Evolutionary conservation across 768 basidiomycete genomes (phyloP).

Genomic region (Boletus barrowsii): DNA sequence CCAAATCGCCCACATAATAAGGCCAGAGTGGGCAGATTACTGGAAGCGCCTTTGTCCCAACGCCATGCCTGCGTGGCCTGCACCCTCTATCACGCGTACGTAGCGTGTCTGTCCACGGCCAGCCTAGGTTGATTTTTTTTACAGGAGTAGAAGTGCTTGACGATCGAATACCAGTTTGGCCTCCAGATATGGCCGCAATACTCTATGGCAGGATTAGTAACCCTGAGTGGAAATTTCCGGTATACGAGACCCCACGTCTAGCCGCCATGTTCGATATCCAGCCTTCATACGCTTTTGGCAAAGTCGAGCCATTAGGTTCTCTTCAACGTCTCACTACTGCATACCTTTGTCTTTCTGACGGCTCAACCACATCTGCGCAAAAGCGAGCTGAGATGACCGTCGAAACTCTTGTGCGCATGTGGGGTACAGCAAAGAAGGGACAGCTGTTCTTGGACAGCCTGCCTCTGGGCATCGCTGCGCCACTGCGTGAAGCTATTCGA

Average conservation of each 20-base stretch:
- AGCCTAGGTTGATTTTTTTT: conserved; percentile 11
- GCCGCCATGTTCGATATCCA: conserved; percentile 48
- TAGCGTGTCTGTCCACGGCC: neutral
- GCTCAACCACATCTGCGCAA: conserved; percentile 45
- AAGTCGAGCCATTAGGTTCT: conserved; percentile 53
- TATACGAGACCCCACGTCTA: conserved; percentile 42
- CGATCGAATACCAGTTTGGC: conserved; percentile 72
- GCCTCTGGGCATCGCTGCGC: conserved; percentile 70
- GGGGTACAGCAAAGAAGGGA: conserved; percentile 39
- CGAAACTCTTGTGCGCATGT: conserved; percentile 46
- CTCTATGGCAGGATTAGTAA: conserved; percentile 57
- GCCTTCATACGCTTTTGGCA: conserved; percentile 60
- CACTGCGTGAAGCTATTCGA: conserved; percentile 80
- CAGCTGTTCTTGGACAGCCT: conserved; percentile 51
- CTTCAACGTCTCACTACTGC: conserved; percentile 52
- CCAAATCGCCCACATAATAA: conserved; percentile 55
- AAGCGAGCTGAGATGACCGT: conserved; percentile 69
- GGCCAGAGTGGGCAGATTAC: conserved; percentile 89
- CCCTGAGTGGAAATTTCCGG: conserved; percentile 64
- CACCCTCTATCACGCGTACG: conserved; percentile 35
- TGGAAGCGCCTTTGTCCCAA: conserved; percentile 82
- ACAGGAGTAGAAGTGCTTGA: conserved; percentile 50
- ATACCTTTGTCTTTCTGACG: conserved; percentile 61
- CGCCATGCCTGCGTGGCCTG: conserved; percentile 58
- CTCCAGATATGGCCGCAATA: conserved; percentile 71